phyloP scores from a whole-genome alignment of 2,329 filamentous ascomycete genomes.

The Hymenoscyphus albidus region DNA sequence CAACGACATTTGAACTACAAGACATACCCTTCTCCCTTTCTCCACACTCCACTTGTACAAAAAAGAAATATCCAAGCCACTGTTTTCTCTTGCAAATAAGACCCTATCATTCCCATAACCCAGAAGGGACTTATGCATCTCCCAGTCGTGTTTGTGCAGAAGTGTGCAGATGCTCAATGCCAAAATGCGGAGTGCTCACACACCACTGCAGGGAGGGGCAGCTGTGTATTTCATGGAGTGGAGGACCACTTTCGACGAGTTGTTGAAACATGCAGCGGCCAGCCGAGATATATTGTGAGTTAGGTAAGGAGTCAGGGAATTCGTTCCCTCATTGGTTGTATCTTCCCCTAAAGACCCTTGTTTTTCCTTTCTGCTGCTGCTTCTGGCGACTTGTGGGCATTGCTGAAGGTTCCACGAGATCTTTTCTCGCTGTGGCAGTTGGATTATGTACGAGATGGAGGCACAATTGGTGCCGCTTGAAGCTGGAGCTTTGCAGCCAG shows the following conservation, averaged over 20 bases:
- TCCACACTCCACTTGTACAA: slow-evolving; percentile 3
- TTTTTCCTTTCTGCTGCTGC: background rate
- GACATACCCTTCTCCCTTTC: background rate
- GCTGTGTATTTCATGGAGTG: background rate
- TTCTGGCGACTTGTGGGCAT: background rate
- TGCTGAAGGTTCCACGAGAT: background rate
- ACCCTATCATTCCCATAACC: background rate
- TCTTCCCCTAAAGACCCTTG: background rate
- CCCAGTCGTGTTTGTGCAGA: background rate
- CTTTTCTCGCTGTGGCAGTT: background rate
- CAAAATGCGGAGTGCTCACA: background rate
- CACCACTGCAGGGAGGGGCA: background rate
- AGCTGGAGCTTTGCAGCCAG: background rate
- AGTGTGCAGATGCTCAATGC: background rate
- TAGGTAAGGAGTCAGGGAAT: background rate
- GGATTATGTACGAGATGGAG: background rate
- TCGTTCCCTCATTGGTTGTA: background rate
- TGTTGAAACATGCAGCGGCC: background rate
- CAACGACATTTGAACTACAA: slow-evolving; percentile 1
- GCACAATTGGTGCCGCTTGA: background rate
- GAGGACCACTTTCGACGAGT: background rate
- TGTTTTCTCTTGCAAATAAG: background rate
- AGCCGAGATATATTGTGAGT: background rate
- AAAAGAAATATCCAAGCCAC: background rate
- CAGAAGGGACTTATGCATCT: background rate